These are phyloP conservation scores for Clonostachys rhizophaga DNA, from an alignment of 2,329 filamentous ascomycete genomes.

Conservation along the genomic window DNA sequence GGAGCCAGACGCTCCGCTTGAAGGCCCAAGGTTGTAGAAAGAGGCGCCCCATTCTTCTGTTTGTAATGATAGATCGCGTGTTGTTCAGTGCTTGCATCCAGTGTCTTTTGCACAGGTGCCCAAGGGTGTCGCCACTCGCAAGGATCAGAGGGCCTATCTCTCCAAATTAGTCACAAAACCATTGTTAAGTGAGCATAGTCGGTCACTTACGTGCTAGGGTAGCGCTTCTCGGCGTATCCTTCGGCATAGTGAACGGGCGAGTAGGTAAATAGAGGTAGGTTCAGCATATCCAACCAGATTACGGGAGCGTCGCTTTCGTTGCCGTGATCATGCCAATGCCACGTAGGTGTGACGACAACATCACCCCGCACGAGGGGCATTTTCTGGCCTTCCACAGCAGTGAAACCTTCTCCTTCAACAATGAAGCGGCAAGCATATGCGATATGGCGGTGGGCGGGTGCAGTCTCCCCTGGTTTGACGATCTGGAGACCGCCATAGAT, in stretches of 20 bases:
- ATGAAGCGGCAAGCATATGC: constrained; percentile 54
- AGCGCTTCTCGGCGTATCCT: constrained; percentile 38
- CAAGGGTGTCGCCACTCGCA: constrained; percentile 37
- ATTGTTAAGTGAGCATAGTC: not conserved
- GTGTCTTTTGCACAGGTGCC: constrained; percentile 27
- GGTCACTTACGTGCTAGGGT: constrained; percentile 35
- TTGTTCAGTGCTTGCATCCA: constrained; percentile 24
- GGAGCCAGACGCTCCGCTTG: constrained; percentile 41
- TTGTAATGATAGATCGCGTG: constrained; percentile 28
- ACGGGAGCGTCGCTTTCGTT: constrained; percentile 49
- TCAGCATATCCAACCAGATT: constrained; percentile 54
- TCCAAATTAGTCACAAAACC: not conserved
- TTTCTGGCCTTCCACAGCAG: constrained; percentile 48
- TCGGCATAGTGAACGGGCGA: constrained; percentile 50
- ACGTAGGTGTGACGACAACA: constrained; percentile 51
- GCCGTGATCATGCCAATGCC: constrained; percentile 58
- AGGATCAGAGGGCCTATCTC: constrained; percentile 20
- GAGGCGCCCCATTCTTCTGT: constrained; percentile 14
- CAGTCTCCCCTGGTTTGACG: constrained; percentile 50
- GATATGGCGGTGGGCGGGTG: constrained; percentile 49
- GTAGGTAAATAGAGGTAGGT: constrained; percentile 45
- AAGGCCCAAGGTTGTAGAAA: constrained; percentile 40
- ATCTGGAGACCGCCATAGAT: constrained; percentile 53
- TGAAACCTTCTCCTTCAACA: constrained; percentile 51
- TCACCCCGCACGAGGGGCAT: constrained; percentile 47